Conservation (phyloP, 2,329 filamentous ascomycete species). For the Ophiostoma australiae region DNA sequence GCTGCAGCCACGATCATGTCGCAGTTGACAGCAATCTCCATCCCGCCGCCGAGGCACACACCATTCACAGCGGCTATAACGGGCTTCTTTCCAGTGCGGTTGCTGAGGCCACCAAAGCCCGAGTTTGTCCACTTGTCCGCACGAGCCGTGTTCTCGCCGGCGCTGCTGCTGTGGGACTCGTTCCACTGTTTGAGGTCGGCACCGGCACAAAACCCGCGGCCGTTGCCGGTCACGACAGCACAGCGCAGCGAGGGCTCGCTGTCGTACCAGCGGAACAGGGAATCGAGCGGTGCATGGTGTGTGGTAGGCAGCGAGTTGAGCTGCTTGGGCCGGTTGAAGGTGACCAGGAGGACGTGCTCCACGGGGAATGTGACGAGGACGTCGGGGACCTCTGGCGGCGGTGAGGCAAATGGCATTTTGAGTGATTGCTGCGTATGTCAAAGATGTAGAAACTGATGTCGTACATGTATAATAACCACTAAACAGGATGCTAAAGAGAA, state of each 20-base stretch:
- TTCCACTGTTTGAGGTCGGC: slow-evolving; percentile 65
- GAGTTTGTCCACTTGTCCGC: slow-evolving; percentile 35
- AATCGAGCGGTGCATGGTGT: slow-evolving; percentile 46
- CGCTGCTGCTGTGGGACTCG: slow-evolving; percentile 30
- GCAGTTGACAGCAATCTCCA: slow-evolving; percentile 69
- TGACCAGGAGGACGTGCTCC: slow-evolving; percentile 54
- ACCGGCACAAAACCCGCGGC: slow-evolving; percentile 63
- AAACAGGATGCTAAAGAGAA: background rate
- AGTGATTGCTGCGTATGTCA: background rate
- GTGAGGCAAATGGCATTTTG: slow-evolving; percentile 30
- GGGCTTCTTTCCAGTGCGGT: slow-evolving; percentile 65
- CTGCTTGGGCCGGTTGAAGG: slow-evolving; percentile 53
- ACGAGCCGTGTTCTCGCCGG: slow-evolving; percentile 29
- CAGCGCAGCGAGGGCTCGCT: slow-evolving; percentile 55
- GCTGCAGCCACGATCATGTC: slow-evolving; percentile 64
- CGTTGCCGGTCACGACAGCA: slow-evolving; percentile 59
- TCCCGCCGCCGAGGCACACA: slow-evolving; percentile 67
- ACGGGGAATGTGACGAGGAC: slow-evolving; percentile 46
- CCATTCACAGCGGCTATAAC: slow-evolving; percentile 74
- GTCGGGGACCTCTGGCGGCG: slow-evolving; percentile 41
- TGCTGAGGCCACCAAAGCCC: slow-evolving; percentile 63
- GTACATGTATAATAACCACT: background rate
- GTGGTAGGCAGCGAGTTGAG: slow-evolving; percentile 53
- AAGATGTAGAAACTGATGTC: background rate
- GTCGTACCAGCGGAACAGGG: slow-evolving; percentile 55